A percentile compares a stretch with the other conserved stretches of the same genome.
Conservation (phyloP, 179 eudicot genomes). For the Amaranthus tricolor region DNA sequence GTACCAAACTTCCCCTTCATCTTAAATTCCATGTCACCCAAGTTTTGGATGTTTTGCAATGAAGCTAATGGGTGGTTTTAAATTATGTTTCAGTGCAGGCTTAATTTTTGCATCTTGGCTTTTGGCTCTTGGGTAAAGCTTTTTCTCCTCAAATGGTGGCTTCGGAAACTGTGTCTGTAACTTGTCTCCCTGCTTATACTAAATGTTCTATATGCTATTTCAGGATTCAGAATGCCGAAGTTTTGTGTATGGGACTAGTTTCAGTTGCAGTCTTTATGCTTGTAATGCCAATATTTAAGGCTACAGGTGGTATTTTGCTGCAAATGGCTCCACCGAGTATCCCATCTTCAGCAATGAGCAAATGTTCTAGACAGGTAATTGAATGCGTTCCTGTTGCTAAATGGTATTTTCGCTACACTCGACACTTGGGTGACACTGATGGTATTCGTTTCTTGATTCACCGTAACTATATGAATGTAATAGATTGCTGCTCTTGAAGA, state of each 20-base stretch:
- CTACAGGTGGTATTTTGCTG: slow-evolving; percentile 74
- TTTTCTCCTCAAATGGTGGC: neutral
- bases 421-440: slow-evolving; percentile 8
- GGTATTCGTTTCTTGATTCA: slow-evolving; percentile 1
- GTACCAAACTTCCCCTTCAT: neutral
- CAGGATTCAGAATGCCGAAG: slow-evolving; percentile 97
- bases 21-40: neutral
- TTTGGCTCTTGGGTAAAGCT: slow-evolving; percentile 69
- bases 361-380: slow-evolving; percentile 85
- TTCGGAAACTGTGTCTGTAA: neutral
- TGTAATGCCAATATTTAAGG: slow-evolving; percentile 84
- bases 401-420: too few species aligned
- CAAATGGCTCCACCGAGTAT: slow-evolving; percentile 86
- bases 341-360: slow-evolving; percentile 81
- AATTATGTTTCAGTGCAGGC: slow-evolving; percentile 75
- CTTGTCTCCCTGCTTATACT: neutral
- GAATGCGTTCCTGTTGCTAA: neutral
- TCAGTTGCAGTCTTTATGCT: slow-evolving; percentile 86
- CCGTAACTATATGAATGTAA: neutral
- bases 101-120: slow-evolving; percentile 94
- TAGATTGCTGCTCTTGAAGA: slow-evolving; percentile 86
- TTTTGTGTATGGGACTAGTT: slow-evolving; percentile 90
- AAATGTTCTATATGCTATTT: slow-evolving; percentile 7
- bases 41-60: neutral
- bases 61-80: neutral